Conservation (phyloP, 1,284 basidiomycete species). For the Grifola frondosa region DNA sequence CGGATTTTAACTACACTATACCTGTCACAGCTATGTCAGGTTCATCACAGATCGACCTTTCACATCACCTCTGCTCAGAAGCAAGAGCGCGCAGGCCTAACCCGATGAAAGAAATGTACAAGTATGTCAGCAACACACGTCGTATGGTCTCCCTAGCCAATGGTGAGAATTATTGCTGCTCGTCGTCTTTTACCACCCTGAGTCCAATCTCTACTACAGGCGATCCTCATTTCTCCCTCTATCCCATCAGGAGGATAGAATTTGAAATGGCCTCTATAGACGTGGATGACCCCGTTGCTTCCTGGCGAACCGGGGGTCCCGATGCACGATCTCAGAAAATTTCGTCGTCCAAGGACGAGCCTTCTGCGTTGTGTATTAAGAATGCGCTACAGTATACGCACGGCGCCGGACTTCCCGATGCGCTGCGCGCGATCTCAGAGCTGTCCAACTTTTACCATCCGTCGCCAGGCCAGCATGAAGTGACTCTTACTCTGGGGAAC, state of each 20-base stretch:
- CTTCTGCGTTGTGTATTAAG: slow-evolving; percentile 31
- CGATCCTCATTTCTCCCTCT: slow-evolving; percentile 40
- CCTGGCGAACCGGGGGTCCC: slow-evolving; percentile 27
- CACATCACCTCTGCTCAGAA: slow-evolving; percentile 37
- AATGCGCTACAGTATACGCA: slow-evolving; percentile 38
- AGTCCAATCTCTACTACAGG: slow-evolving; percentile 23
- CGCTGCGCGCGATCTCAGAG: slow-evolving; percentile 31
- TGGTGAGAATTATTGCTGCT: slow-evolving; percentile 23
- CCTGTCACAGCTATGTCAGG: slow-evolving; percentile 1
- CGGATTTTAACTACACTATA: too few species aligned
- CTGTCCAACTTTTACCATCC: slow-evolving; percentile 34
- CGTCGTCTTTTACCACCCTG: neutral
- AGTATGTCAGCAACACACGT: slow-evolving; percentile 29
- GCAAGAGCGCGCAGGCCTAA: slow-evolving; percentile 31
- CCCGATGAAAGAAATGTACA: slow-evolving; percentile 40
- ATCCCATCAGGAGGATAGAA: slow-evolving; percentile 38
- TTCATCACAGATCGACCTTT: slow-evolving; percentile 22
- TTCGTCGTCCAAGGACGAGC: slow-evolving; percentile 31
- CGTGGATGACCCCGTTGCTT: slow-evolving; percentile 30
- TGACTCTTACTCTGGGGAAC: slow-evolving; percentile 40
- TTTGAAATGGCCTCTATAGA: slow-evolving; percentile 38
- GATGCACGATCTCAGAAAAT: slow-evolving; percentile 29
- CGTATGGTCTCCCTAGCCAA: slow-evolving; percentile 40
- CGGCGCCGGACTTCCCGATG: slow-evolving; percentile 35
- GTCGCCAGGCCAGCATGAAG: slow-evolving; percentile 31